Percentiles rank a stretch among this genome's conserved stretches.
phyloP scores from a whole-genome alignment of 306 rosid species.

The Begonia peltatifolia region DNA sequence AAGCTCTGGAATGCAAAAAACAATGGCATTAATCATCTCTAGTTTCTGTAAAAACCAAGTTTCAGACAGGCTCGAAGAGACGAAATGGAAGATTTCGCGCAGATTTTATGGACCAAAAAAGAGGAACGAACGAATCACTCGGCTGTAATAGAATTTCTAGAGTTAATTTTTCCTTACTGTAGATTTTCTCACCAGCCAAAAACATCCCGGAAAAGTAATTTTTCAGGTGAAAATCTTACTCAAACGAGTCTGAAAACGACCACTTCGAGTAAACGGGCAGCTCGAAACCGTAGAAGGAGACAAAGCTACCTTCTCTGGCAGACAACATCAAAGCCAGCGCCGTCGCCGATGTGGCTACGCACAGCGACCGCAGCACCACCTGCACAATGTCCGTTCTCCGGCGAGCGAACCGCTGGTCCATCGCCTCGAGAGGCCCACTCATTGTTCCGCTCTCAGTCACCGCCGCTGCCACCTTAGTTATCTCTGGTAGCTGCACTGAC shows the following conservation, averaged over 20 bases:
- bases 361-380: slow-evolving; percentile 33
- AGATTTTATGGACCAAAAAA: too few species aligned
- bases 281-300: slow-evolving; percentile 44
- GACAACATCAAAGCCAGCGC: slow-evolving; percentile 61
- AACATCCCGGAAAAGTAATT: background rate
- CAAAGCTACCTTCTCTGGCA: slow-evolving; percentile 38
- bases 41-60: too few species aligned
- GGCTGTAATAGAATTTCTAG: background rate
- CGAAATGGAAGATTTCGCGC: too few species aligned
- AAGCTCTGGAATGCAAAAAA: too few species aligned
- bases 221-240: slow-evolving; percentile 24
- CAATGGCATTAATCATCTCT: too few species aligned
- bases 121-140: too few species aligned
- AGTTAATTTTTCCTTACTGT: too few species aligned
- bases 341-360: slow-evolving; percentile 32
- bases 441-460: slow-evolving; percentile 24
- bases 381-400: slow-evolving; percentile 34
- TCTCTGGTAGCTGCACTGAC: slow-evolving; percentile 6
- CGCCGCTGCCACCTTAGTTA: slow-evolving; percentile 15
- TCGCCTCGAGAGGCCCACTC: slow-evolving; percentile 21
- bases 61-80: too few species aligned
- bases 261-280: slow-evolving; percentile 66
- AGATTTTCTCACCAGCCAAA: slow-evolving; percentile 1
- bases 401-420: background rate
- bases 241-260: slow-evolving; percentile 61